A percentile compares a stretch with the other conserved stretches of the same genome.
phyloP scores from a whole-genome alignment of 108 stramenopile genomes.

The Nannochloropsis granulata region DNA sequence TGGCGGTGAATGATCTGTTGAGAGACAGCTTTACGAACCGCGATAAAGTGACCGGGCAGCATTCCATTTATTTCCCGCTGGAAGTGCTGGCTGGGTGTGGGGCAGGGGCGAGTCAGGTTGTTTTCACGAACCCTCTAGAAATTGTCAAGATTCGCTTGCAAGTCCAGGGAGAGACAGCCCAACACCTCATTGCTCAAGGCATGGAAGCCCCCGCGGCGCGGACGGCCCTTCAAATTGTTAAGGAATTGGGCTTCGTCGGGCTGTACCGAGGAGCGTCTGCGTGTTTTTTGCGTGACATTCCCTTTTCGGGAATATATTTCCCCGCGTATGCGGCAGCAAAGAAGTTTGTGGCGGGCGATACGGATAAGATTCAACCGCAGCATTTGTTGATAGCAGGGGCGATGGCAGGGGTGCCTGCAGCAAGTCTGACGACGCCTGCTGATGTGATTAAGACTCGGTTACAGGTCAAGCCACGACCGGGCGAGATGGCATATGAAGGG shows the following conservation, averaged over 20 bases:
- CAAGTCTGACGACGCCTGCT: slow-evolving; percentile 41
- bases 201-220: background rate
- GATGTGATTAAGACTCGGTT: slow-evolving; percentile 46
- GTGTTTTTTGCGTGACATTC: slow-evolving; percentile 27
- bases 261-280: slow-evolving; percentile 25
- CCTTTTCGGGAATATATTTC: slow-evolving; percentile 29
- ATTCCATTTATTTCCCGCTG: slow-evolving; percentile 16
- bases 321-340: slow-evolving; percentile 34
- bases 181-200: background rate
- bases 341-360: background rate
- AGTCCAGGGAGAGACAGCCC: slow-evolving; percentile 20
- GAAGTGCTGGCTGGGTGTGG: slow-evolving; percentile 28
- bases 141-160: slow-evolving; percentile 32
- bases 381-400: slow-evolving; percentile 35
- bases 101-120: slow-evolving; percentile 23
- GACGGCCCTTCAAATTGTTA: slow-evolving; percentile 7
- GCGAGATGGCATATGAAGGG: slow-evolving; percentile 34
- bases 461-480: slow-evolving; percentile 28
- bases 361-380: background rate
- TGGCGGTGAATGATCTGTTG: slow-evolving; percentile 20
- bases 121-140: slow-evolving; percentile 26
- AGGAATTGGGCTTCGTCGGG: slow-evolving; percentile 14
- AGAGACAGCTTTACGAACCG: slow-evolving; percentile 8
- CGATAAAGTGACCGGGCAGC: slow-evolving; percentile 7
- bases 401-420: slow-evolving; percentile 38